phyloP scores from a whole-genome alignment of 208 protist genomes.

The Vickermania spadyakhi region DNA sequence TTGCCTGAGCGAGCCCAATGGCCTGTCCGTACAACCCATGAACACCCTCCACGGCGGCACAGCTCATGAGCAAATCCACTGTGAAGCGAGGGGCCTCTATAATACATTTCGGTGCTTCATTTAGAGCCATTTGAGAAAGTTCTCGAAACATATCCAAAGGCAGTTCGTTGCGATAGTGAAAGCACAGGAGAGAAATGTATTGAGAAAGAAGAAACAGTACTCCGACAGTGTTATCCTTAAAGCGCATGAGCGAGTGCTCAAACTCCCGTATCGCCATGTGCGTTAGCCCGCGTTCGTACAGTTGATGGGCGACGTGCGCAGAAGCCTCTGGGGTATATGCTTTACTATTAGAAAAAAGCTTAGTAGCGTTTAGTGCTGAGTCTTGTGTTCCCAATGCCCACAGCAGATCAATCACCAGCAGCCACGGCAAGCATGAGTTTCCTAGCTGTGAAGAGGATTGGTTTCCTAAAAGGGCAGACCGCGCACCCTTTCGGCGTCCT shows the following conservation, averaged over 20 bases:
- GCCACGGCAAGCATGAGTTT: conserved; percentile 22
- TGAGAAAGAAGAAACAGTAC: conserved; percentile 49
- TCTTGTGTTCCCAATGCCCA: conserved; percentile 14
- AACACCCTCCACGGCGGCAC: conserved; percentile 38
- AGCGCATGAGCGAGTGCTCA: conserved; percentile 29
- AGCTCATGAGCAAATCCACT: conserved; percentile 47
- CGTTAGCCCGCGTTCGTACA: conserved; percentile 16
- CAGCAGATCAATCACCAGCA: conserved; percentile 25
- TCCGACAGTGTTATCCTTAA: conserved; percentile 18
- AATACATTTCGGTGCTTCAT: conserved; percentile 22
- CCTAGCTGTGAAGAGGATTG: conserved; percentile 9
- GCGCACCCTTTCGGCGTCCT: no score
- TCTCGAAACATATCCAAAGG: conserved; percentile 64
- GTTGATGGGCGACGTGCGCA: conserved; percentile 32
- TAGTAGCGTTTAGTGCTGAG: conserved; percentile 10
- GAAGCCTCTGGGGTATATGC: conserved; percentile 49
- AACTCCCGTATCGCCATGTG: conserved; percentile 21
- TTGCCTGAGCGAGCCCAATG: conserved; percentile 23
- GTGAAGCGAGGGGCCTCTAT: conserved; percentile 17
- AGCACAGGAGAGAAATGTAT: conserved; percentile 47
- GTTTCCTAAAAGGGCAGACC: background rate
- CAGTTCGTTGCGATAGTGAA: conserved; percentile 16
- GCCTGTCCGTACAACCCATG: conserved; percentile 48
- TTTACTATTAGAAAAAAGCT: conserved; percentile 14
- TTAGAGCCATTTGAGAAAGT: conserved; percentile 31